Evolutionary conservation across 805 yeast species (phyloP).

Genomic region (Torulaspora maleeae): DNA sequence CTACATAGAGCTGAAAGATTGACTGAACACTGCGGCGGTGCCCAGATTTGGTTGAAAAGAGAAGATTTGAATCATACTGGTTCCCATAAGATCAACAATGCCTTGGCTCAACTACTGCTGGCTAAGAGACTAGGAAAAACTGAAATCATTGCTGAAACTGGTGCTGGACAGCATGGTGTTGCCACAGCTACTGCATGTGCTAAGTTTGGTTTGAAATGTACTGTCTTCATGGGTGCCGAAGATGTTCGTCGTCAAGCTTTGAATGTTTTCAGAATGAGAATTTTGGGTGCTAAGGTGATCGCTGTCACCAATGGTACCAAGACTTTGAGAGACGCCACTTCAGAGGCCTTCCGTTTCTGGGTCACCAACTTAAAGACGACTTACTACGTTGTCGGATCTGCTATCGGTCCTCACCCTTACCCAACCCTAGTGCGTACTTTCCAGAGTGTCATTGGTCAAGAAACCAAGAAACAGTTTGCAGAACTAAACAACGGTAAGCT

Average conservation of each 20-base stretch:
- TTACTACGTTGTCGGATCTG: slow-evolving; percentile 95
- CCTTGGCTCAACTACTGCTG: slow-evolving; percentile 73
- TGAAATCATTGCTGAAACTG: slow-evolving; percentile 81
- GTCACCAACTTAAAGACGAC: slow-evolving; percentile 81
- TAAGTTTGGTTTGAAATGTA: slow-evolving; percentile 87
- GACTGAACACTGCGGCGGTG: slow-evolving; percentile 88
- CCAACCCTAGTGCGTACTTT: slow-evolving; percentile 97
- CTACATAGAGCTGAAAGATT: slow-evolving; percentile 88
- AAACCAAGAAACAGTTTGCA: slow-evolving; percentile 86
- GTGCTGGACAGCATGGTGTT: slow-evolving; percentile 93
- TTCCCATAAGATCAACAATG: slow-evolving; percentile 82
- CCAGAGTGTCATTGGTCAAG: slow-evolving; percentile 95
- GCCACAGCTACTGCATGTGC: slow-evolving; percentile 93
- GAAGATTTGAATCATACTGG: slow-evolving; percentile 93
- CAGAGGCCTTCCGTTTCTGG: slow-evolving; percentile 96
- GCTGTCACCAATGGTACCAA: slow-evolving; percentile 92
- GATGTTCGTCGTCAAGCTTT: slow-evolving; percentile 98
- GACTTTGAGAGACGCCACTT: slow-evolving; percentile 95
- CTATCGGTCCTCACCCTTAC: slow-evolving; percentile 99
- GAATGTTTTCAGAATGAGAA: slow-evolving; percentile 95
- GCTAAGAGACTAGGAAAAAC: slow-evolving; percentile 76
- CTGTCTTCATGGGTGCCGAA: slow-evolving; percentile 98
- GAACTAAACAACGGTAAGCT: slow-evolving; percentile 72
- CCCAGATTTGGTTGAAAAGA: slow-evolving; percentile 95
- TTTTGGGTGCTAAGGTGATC: slow-evolving; percentile 91